phyloP scores from a whole-genome alignment of 192 early-diverging fungal species.

The Coemansia sp. region DNA sequence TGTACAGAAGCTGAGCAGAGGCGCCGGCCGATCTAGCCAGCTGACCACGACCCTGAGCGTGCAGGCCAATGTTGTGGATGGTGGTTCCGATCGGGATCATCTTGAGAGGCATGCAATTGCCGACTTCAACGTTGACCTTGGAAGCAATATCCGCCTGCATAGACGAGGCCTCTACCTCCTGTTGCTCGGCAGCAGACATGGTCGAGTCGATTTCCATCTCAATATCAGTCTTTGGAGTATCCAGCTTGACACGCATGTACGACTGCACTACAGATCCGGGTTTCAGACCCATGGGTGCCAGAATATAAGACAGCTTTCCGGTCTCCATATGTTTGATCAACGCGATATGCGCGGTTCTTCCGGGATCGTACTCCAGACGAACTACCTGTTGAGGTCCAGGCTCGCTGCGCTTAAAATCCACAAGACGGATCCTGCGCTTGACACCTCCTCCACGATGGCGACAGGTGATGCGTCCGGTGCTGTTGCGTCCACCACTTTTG shows the following conservation, averaged over 20 bases:
- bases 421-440: slow-evolving; percentile 79
- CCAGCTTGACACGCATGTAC: slow-evolving; percentile 29
- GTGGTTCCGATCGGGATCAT: slow-evolving; percentile 92
- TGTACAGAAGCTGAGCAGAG: slow-evolving; percentile 81
- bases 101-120: slow-evolving; percentile 87
- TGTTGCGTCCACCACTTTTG: slow-evolving; percentile 83
- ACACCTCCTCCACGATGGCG: slow-evolving; percentile 93
- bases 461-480: slow-evolving; percentile 86
- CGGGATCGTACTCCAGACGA: slow-evolving; percentile 95
- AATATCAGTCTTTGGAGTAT: not conserved
- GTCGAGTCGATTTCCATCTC: slow-evolving; percentile 13
- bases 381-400: slow-evolving; percentile 79
- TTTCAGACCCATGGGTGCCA: slow-evolving; percentile 77
- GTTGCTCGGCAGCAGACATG: not conserved
- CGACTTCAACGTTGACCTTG: slow-evolving; percentile 65
- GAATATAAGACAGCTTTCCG: slow-evolving; percentile 81
- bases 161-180: slow-evolving; percentile 13
- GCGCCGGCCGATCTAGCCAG: slow-evolving; percentile 85
- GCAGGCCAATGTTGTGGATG: slow-evolving; percentile 85
- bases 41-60: slow-evolving; percentile 72
- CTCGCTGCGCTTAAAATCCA: slow-evolving; percentile 83
- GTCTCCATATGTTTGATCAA: slow-evolving; percentile 79
- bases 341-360: slow-evolving; percentile 83
- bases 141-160: slow-evolving; percentile 11
- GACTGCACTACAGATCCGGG: slow-evolving; percentile 74